A percentile compares a stretch with the other conserved stretches of the same genome.
phyloP scores from a whole-genome alignment of 345 rosid species.

The Salix purpurea region DNA sequence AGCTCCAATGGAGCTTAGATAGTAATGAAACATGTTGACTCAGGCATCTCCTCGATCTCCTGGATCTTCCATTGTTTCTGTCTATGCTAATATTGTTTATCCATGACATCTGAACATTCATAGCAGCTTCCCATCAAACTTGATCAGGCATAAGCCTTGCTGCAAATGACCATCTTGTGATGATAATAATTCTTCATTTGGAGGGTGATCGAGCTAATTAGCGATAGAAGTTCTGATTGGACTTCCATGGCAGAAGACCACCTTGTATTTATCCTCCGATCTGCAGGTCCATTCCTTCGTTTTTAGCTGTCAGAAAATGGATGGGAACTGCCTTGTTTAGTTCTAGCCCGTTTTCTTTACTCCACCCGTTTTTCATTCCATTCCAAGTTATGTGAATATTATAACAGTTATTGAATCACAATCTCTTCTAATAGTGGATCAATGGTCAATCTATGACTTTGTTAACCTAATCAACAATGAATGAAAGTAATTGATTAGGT shows the following conservation, averaged over 20 bases:
- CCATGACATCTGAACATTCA: neutral
- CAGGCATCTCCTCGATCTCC: neutral
- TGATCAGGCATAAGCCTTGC: neutral
- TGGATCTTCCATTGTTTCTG: neutral
- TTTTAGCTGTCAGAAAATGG: too few relatives aligned
- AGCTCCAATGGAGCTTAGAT: constrained; percentile 14
- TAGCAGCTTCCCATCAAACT: neutral
- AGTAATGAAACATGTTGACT: neutral
- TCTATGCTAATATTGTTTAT: neutral
- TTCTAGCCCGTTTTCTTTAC: too few relatives aligned
- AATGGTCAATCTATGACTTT: too few relatives aligned
- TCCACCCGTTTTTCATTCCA: too few relatives aligned
- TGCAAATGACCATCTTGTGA: neutral
- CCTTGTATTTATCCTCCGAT: neutral
- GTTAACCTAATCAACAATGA: too few relatives aligned
- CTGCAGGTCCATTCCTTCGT: neutral
- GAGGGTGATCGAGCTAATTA: neutral
- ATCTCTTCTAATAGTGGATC: too few relatives aligned
- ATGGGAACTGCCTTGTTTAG: too few relatives aligned
- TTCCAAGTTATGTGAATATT: too few relatives aligned
- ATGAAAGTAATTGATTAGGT: too few relatives aligned
- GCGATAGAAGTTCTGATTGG: neutral
- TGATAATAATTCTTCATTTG: neutral
- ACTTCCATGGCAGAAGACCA: neutral
- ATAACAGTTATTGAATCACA: too few relatives aligned